These are phyloP conservation scores for Sordariomycetes sp. DNA, from an alignment of 2,329 filamentous ascomycete species.

Conservation along the genomic window DNA sequence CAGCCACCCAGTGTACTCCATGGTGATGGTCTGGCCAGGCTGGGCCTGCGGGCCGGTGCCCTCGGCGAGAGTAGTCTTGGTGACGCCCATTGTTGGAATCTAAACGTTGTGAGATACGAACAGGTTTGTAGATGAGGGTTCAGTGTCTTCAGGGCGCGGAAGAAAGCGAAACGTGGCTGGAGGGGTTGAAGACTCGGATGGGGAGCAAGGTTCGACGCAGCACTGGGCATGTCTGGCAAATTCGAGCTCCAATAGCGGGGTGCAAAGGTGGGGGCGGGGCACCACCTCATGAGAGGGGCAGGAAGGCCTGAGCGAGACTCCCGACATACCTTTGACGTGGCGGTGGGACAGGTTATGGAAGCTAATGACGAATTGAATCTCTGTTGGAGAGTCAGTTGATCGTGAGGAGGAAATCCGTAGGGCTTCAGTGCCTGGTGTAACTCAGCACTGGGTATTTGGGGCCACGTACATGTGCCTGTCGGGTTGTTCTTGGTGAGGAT, in stretches of 20 bases:
- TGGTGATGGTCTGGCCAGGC: slow-evolving; percentile 63
- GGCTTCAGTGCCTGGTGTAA: neutral
- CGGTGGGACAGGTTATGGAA: neutral
- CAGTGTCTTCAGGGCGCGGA: neutral
- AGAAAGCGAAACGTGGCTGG: neutral
- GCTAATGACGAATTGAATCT: neutral
- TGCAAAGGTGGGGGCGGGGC: neutral
- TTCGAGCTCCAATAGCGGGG: neutral
- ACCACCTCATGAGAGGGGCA: neutral
- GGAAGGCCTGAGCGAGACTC: neutral
- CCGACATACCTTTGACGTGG: neutral
- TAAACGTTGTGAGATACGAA: neutral
- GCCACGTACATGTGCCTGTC: neutral
- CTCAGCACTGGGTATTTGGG: neutral
- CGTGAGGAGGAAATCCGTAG: neutral
- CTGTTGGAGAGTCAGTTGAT: neutral
- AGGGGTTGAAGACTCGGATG: neutral
- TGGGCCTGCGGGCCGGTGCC: slow-evolving; percentile 55
- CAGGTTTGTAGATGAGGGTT: neutral
- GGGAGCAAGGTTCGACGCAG: neutral
- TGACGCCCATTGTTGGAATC: slow-evolving; percentile 54
- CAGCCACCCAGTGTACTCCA: slow-evolving; percentile 87
- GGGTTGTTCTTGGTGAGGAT: neutral
- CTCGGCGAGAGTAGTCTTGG: slow-evolving; percentile 49
- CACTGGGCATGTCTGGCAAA: neutral